Base-by-base conservation (phyloP, 805 yeast species). In the Nakazawaea siamensis region DNA sequence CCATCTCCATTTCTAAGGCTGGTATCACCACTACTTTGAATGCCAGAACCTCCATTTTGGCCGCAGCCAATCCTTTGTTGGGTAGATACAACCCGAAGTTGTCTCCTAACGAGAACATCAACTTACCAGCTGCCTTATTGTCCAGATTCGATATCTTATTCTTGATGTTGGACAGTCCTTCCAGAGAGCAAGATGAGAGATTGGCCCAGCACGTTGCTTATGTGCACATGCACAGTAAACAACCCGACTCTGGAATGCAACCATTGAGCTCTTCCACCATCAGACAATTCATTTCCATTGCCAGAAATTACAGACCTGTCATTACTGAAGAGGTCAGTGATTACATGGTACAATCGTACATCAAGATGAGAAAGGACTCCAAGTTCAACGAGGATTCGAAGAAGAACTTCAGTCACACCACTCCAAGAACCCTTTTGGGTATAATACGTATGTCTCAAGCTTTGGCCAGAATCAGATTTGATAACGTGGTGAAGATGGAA, bases 21-120 rank as follows among this genome's bases (percentile, higher is more conserved):
- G 98, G 98, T 46, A 92, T 92, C 48, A 84, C 92, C 43, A 92
- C 98, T 8, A 85, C 97, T 2, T 66, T 92, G 47, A 92, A 92
- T 54, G 98, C 98, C 6, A 74, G 98, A 55, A 75, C 97, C 0
- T 88, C 97, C 4, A 84, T 92, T 41, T 62, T 92, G 43, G 98
- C 98, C 0, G 98, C 98, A 20, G 98, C 98, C n/a, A 92, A 92
- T 63, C 98, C 98, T 14, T 64, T 88, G 24, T 88, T 83, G 54
- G 97, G 98, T 38, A 73, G 97, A 43, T 92, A 92, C 61, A 90
- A 92, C 58, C 83, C 95, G 24, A 71, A 75, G 43, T 60, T 90
- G 39, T 82, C 95, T 6, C 97, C 98, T 3, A 79, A 87, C 43
- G 96, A 92, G 51, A 92, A 92, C 59, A 90, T 92, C 56, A 92